Evolutionary conservation across 2,329 filamentous ascomycete genomes (phyloP).

Genomic region (Phyllosticta citrichinensis): DNA sequence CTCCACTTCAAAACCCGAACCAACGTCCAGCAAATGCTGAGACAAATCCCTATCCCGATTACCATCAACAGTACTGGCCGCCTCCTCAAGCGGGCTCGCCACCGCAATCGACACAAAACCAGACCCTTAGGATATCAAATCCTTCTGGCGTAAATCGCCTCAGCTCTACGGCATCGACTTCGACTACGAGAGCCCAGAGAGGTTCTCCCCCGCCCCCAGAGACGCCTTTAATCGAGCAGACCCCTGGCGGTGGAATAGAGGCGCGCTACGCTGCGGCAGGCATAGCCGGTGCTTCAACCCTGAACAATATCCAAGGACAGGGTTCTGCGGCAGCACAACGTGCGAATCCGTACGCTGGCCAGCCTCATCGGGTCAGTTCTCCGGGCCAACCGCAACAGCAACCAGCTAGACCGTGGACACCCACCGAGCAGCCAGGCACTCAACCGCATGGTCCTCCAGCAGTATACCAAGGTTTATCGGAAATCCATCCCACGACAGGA

Average conservation of each 20-base stretch:
- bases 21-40: constrained; percentile 36
- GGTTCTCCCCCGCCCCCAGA: constrained; percentile 93
- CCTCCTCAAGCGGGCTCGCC: constrained; percentile 18
- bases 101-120: constrained; percentile 15
- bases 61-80: constrained; percentile 53
- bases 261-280: constrained; percentile 84
- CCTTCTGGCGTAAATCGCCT: constrained; percentile 49
- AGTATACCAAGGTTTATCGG: constrained; percentile 77
- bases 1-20: constrained; percentile 13
- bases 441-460: constrained; percentile 83
- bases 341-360: constrained; percentile 59
- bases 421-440: constrained; percentile 78
- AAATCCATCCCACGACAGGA: constrained; percentile 41
- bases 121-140: constrained; percentile 41
- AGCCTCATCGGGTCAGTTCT: constrained; percentile 36
- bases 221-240: constrained; percentile 63
- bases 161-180: constrained; percentile 80
- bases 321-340: constrained; percentile 76
- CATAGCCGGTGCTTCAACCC: constrained; percentile 74
- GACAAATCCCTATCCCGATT: constrained; percentile 39
- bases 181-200: constrained; percentile 81
- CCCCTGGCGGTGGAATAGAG: constrained; percentile 75
- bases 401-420: constrained; percentile 72
- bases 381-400: constrained; percentile 30
- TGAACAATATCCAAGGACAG: constrained; percentile 63